Evolutionary conservation across 2,329 filamentous ascomycete species (phyloP), one percentile per base, ranked within the genome.

Genomic region (Incumbomyces lentus): DNA sequence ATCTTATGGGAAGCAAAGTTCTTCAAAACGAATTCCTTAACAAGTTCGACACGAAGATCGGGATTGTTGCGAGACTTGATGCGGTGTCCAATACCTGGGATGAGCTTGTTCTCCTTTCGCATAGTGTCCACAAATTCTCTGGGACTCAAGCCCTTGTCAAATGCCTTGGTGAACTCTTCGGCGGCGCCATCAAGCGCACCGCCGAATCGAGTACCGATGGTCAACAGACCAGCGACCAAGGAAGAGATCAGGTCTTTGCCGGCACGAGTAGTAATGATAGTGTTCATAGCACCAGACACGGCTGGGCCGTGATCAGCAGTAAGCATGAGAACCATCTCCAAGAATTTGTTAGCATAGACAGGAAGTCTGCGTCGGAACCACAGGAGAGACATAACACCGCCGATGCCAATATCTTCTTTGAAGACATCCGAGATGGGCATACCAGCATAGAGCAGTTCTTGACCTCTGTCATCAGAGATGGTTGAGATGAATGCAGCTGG

Each of bases 361-460:
- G 92, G 92, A 53, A 98, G 84, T 65, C 92, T 86, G 70, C 92
- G 89, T 64, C 92, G 90, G 88, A 98, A 98, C 92, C 92, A 98
- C 60, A 98, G 78, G 49, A 98, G 81, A 51, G 92, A 95, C 92
- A 98, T 98, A 73, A 98, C 92, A 84, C 92, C 92, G 68, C 92
- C 92, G 60, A 98, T 96, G 60, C 92, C 92, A 61, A 98, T 96
- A 60, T 96, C 89, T 76, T 98, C 92, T 69, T 73, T 86, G 84
- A 98, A 98, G 55, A 98, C 92, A 66, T 98, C 92, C n/a, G 92
- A 96, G 64, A 98, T 98, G 64, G 92, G 92, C 86, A 98, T 95
- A 64, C 92, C 92, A 56, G 92, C 92, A 70, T 98, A 98, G 58
- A 98, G 79, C 52, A 98, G 84, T 74, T 98, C 92, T 70, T 98